phyloP scores from a whole-genome alignment of 2,329 filamentous ascomycete genomes.

The Ophiostoma sp. region DNA sequence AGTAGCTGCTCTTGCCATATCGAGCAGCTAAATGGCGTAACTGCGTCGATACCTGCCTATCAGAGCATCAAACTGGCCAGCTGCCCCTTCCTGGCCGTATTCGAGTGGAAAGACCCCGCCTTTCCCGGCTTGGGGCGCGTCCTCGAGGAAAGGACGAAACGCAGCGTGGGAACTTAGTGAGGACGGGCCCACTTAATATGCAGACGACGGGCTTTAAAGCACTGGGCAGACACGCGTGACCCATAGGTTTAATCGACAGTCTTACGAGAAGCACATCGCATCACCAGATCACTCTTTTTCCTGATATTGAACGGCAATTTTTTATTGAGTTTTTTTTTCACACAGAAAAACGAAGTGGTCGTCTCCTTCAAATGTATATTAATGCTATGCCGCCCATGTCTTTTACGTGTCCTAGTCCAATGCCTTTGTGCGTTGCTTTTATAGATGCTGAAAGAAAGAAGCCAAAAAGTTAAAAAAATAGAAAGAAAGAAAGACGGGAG shows the following conservation, averaged over 20 bases:
- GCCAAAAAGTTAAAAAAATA: not conserved
- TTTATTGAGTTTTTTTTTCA: not conserved
- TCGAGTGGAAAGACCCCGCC: slow-evolving; percentile 10
- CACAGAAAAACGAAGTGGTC: not conserved
- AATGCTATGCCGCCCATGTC: not conserved
- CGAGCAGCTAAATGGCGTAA: slow-evolving; percentile 9
- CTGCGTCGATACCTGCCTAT: not conserved
- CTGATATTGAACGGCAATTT: not conserved
- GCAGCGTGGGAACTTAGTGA: not conserved
- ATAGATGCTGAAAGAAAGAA: not conserved
- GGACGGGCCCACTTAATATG: not conserved
- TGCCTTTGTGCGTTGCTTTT: slow-evolving; percentile 3
- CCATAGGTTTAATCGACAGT: not conserved
- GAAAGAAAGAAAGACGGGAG: not conserved
- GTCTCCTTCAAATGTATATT: not conserved
- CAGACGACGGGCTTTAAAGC: not conserved
- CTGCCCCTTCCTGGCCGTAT: not conserved
- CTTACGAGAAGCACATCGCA: not conserved
- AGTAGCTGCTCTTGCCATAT: slow-evolving; percentile 6
- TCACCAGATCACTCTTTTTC: slow-evolving; percentile 5
- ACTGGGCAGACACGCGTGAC: slow-evolving; percentile 1
- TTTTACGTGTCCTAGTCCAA: not conserved
- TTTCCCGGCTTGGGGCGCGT: slow-evolving; percentile 4
- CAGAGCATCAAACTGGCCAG: not conserved
- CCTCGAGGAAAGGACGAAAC: not conserved